These are phyloP conservation scores for Aspergillus novofumigatus DNA, from an alignment of 2,329 filamentous ascomycete genomes.

Conservation along the genomic window DNA sequence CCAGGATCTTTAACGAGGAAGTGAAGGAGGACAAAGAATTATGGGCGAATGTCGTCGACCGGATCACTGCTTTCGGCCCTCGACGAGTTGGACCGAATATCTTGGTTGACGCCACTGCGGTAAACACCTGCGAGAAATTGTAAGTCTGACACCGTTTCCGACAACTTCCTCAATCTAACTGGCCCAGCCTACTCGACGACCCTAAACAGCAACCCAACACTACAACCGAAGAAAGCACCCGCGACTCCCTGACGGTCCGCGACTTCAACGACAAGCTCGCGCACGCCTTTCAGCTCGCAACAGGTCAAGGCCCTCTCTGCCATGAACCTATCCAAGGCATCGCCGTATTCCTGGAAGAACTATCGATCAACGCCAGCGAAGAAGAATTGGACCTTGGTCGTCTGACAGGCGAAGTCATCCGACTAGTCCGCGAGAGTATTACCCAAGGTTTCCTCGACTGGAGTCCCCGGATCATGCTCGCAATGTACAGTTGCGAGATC, in stretches of 20 bases:
- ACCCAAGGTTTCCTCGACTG: conserved; percentile 86
- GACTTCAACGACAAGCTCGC: conserved; percentile 86
- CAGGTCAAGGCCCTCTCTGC: conserved; percentile 82
- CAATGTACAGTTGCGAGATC: conserved; percentile 98
- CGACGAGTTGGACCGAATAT: conserved; percentile 81
- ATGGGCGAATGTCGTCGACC: conserved; percentile 73
- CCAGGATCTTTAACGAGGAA: conserved; percentile 59
- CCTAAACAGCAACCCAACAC: conserved; percentile 25
- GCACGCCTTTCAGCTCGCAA: conserved; percentile 92
- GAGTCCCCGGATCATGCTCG: conserved; percentile 89
- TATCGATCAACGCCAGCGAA: conserved; percentile 57
- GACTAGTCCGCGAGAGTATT: conserved; percentile 79
- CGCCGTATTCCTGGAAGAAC: conserved; percentile 82
- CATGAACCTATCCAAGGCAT: conserved; percentile 90
- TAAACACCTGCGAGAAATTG: conserved; percentile 67
- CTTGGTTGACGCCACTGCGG: conserved; percentile 75
- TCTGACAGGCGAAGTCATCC: conserved; percentile 89
- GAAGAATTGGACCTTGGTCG: conserved; percentile 63
- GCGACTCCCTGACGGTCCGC: conserved; percentile 41
- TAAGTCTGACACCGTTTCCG: conserved; percentile 42
- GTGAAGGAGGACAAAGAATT: conserved; percentile 69
- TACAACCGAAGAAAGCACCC: conserved; percentile 21
- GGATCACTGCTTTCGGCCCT: conserved; percentile 87
- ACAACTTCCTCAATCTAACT: conserved; percentile 5
- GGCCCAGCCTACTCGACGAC: conserved; percentile 36